Evolutionary conservation across 441 rosid genomes (phyloP).

Genomic region (Aleurites moluccanus): DNA sequence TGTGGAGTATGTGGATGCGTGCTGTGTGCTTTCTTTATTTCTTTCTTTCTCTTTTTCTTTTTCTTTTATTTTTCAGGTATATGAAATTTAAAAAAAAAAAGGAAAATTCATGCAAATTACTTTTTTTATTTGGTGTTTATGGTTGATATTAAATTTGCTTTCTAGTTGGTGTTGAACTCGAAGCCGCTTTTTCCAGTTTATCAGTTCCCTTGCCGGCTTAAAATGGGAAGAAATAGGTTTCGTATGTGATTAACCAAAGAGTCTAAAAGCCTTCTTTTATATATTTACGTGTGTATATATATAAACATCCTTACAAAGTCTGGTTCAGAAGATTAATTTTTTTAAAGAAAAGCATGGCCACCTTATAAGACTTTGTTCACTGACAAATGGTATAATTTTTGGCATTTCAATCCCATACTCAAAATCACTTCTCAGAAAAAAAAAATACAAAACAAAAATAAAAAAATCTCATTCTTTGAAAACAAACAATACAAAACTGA

Average conservation of each 20-base stretch:
- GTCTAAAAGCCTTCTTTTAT: slow-evolving; percentile 31
- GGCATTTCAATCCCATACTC: neutral
- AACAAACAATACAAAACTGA: too few species aligned
- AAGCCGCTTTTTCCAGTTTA: slow-evolving; percentile 67
- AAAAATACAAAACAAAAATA: too few species aligned
- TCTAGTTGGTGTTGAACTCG: slow-evolving; percentile 80
- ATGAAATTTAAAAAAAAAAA: neutral
- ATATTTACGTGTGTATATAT: too few species aligned
- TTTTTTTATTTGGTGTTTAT: slow-evolving; percentile 12
- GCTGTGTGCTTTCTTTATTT: slow-evolving; percentile 20
- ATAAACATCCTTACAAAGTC: neutral
- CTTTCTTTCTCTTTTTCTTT: too few species aligned
- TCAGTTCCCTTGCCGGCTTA: slow-evolving; percentile 70
- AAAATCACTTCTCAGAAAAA: neutral
- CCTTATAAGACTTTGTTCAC: neutral
- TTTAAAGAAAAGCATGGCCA: neutral
- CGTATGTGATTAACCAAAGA: slow-evolving; percentile 62
- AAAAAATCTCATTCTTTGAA: too few species aligned
- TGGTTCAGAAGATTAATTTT: neutral
- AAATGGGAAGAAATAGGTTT: slow-evolving; percentile 57
- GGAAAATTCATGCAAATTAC: neutral
- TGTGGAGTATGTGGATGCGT: slow-evolving; percentile 38
- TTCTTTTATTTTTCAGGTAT: slow-evolving; percentile 1
- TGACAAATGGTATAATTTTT: neutral
- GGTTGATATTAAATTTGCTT: slow-evolving; percentile 49